Evolutionary conservation across 805 yeast genomes (phyloP), one percentile per base, ranked within the genome.

Genomic region (Cyberlindnera mississippiensis): DNA sequence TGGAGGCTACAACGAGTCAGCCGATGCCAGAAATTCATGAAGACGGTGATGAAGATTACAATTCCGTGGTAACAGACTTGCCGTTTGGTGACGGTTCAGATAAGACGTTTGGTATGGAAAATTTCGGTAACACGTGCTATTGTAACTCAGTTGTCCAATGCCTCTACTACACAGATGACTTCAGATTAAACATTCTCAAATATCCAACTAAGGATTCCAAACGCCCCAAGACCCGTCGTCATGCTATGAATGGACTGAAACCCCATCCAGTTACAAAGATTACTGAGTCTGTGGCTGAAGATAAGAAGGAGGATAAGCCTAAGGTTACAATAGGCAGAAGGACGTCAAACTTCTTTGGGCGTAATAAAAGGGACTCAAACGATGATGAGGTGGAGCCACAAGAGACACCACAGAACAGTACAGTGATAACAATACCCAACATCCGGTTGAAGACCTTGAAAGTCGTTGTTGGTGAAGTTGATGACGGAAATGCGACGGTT

Each of bases 61-160:
- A n/a, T n/a, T n/a, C 32, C 2, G 43, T 40, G 7, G 20, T 37
- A 11, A 29, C 36, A 6, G 47, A 46, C 6, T 43, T 67, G 46
- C 82, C 82, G 9, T 79, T 62, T 56, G 90, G 88, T 5, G 81
- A 80, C 57, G 90, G 89, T 2, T 67, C 80, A 6, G 68, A 75
- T 46, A 85, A 83, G 59, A 73, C 85, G 17, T 85, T 76, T 60
- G 95, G 95, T 1, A 77, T 83, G 75, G 93, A 85, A 58, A 85
- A 85, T 57, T 85, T 84, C 55, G 96, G 95, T 2, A 83, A 89
- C 60, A 89, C 97, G 0, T 93, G 98, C 66, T 91, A 91, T 66
- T 86, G 96, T 63, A 93, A 93, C 55, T 87, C 96, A 9, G 85
- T 93, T 24, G 66, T 93, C 18, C 99, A 93, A 61, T 87, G 95